phyloP scores from a whole-genome alignment of 352 stramenopile species.

The Sclerospora graminicola region DNA sequence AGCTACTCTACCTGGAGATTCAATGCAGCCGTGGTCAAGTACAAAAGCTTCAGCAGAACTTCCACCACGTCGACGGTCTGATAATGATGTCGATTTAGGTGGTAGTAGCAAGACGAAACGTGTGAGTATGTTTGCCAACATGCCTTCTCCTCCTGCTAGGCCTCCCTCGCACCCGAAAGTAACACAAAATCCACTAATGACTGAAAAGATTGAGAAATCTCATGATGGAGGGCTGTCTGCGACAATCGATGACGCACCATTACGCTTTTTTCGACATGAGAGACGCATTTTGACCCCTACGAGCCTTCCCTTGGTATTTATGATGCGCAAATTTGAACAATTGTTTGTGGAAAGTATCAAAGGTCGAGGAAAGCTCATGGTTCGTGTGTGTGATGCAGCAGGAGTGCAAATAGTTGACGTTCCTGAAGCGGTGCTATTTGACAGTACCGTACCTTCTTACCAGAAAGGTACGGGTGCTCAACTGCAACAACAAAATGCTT shows the following conservation, averaged over 20 bases:
- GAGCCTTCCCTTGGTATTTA: constrained; percentile 32
- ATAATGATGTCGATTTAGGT: constrained; percentile 20
- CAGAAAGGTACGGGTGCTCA: too few relatives aligned
- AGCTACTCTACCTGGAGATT: constrained; percentile 2
- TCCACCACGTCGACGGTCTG: constrained; percentile 18
- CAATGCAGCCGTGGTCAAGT: constrained; percentile 7
- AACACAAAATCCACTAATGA: background rate
- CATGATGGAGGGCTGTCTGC: constrained; percentile 8
- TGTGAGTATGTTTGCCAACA: constrained; percentile 25
- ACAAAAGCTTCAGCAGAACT: too few relatives aligned
- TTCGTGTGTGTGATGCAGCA: constrained; percentile 45
- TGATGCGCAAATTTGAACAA: constrained; percentile 39
- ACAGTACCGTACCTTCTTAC: constrained; percentile 41
- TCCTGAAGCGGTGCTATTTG: constrained; percentile 49
- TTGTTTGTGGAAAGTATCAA: constrained; percentile 43
- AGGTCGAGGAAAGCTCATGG: constrained; percentile 41
- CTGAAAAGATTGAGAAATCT: background rate
- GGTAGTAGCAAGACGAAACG: constrained; percentile 7
- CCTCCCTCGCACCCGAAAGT: constrained; percentile 1
- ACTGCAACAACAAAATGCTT: constrained; percentile 28
- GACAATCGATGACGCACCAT: constrained; percentile 1
- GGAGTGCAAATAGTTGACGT: constrained; percentile 41
- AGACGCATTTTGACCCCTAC: constrained; percentile 10
- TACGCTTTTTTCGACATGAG: constrained; percentile 38
- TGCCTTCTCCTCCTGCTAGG: constrained; percentile 6